Base-by-base conservation (phyloP, 306 rosid genomes). In the Lotus japonicus region DNA sequence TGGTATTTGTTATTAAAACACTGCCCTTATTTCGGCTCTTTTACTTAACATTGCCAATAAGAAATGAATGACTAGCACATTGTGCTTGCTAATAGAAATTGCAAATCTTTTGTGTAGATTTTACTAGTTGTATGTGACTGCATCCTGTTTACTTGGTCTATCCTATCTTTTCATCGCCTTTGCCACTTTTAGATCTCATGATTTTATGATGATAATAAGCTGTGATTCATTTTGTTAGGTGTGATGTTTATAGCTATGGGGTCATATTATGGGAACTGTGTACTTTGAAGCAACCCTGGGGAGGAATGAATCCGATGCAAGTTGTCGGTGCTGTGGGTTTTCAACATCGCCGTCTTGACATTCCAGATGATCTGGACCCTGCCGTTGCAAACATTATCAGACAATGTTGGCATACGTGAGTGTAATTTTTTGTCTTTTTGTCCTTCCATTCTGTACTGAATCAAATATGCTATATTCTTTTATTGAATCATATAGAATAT, bases 281-380 rank as follows among this genome's bases (percentile, higher is more conserved):
- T 38, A 95, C 99, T 5, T 35, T 95, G 91, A 88, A 76, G 78
- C 99, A 95, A 76, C 99, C 99, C 0, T 95, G 99, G 99, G 92
- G 95, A 16, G 99, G 99, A 80, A 88, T 95, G 99, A 95, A 95
- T 73, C 95, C 99, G 1, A 95, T 95, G 99, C 99, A 95, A 85
- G 99, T 95, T 70, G 99, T 95, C 55, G 99, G 99, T 42, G 99
- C 99, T 0, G 99, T 95, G 17, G 99, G 99, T 73, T 95, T 95
- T 82, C 99, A 95, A 82, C 99, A 95, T 82, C 99, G 97, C 26
- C 97, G 99, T 44, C 99, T 95, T 63, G 99, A 95, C 71, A 91
- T 95, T 83, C 97, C 99, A 4, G 89, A 91, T 19, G 68, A 81
- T 31, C 50, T 91, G 50, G 95, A 95, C 78, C 95, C 97, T 21